phyloP scores from a whole-genome alignment of 2,329 filamentous ascomycete species.

The Paramyrothecium roridum region DNA sequence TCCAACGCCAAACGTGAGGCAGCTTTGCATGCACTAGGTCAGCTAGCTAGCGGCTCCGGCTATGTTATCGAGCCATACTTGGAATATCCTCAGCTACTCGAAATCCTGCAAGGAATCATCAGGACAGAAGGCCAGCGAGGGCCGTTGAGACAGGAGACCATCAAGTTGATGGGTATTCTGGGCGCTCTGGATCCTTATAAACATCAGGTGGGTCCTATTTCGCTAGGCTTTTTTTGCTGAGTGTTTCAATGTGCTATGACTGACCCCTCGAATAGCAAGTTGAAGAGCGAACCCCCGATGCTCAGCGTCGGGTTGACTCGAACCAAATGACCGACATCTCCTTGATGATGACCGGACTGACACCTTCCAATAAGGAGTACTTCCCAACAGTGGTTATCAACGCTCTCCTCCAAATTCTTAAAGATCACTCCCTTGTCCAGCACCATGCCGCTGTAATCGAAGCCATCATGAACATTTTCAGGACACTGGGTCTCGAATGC shows the following conservation, averaged over 20 bases:
- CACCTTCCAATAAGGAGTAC: slow-evolving; percentile 96
- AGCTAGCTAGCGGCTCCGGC: slow-evolving; percentile 91
- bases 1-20: slow-evolving; percentile 88
- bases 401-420: slow-evolving; percentile 85
- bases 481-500: slow-evolving; percentile 92
- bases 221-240: background rate
- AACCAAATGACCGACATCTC: slow-evolving; percentile 85
- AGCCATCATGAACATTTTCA: slow-evolving; percentile 98
- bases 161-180: slow-evolving; percentile 92
- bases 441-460: slow-evolving; percentile 95
- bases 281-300: slow-evolving; percentile 82
- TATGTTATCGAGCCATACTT: slow-evolving; percentile 97
- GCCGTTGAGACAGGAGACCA: slow-evolving; percentile 84
- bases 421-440: slow-evolving; percentile 83
- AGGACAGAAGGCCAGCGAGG: slow-evolving; percentile 84
- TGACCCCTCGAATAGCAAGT: slow-evolving; percentile 56
- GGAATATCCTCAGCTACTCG: slow-evolving; percentile 90
- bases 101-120: slow-evolving; percentile 90
- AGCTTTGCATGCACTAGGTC: slow-evolving; percentile 83
- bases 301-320: slow-evolving; percentile 62
- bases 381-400: slow-evolving; percentile 98
- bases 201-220: slow-evolving; percentile 58
- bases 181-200: slow-evolving; percentile 95
- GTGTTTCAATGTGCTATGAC: background rate
- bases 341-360: slow-evolving; percentile 95